Conservation (phyloP, 2,329 filamentous ascomycete genomes). For the Septoria petroselini region DNA sequence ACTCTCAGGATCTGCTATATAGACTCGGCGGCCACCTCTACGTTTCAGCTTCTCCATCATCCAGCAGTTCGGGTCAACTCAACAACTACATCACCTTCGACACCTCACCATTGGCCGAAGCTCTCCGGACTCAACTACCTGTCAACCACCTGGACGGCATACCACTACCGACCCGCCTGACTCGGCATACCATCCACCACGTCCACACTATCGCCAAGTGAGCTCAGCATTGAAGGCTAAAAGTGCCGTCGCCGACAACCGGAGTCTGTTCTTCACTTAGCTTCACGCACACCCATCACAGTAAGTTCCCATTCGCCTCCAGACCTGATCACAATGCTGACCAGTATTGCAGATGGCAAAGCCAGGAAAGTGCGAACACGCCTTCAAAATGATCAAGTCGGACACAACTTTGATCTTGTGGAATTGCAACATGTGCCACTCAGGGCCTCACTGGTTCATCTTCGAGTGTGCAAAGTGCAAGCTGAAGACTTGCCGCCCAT, state of each 20-base stretch:
- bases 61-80: conserved; percentile 13
- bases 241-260: not conserved
- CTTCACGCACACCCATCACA: not conserved
- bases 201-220: conserved; percentile 7
- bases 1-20: conserved; percentile 26
- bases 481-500: conserved; percentile 50
- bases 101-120: conserved; percentile 14
- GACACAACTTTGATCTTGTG: conserved; percentile 52
- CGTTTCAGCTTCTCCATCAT: conserved; percentile 28
- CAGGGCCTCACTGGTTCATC: conserved; percentile 51
- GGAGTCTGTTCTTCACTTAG: not conserved
- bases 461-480: conserved; percentile 52
- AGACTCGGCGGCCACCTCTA: conserved; percentile 24
- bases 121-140: conserved; percentile 7
- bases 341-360: conserved; percentile 43
- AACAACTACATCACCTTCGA: not conserved
- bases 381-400: conserved; percentile 52
- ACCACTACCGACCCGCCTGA: conserved; percentile 12
- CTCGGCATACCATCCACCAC: conserved; percentile 1
- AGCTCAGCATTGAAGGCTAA: not conserved
- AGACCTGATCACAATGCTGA: not conserved
- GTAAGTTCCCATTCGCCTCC: not conserved
- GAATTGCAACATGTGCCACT: conserved; percentile 54
- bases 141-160: conserved; percentile 6
- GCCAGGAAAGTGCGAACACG: conserved; percentile 48